Evolutionary conservation across 2,329 filamentous ascomycete species (phyloP).

Genomic region (Gnomoniopsis sp.): DNA sequence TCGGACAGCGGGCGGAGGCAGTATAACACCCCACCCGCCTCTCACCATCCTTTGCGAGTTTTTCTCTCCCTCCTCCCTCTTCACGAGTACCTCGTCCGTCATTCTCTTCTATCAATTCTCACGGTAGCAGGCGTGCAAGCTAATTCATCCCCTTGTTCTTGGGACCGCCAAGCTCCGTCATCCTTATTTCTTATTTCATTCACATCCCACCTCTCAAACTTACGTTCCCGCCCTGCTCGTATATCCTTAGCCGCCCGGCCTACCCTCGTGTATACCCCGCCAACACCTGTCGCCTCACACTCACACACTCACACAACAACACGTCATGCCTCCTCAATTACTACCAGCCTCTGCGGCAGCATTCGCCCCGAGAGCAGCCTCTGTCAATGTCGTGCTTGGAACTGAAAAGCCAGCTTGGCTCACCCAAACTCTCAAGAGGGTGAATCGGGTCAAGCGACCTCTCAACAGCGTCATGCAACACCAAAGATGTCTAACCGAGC

Average conservation of each 20-base stretch:
- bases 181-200: constrained; percentile 38
- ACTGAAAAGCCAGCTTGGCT: constrained; percentile 88
- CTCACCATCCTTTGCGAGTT: constrained; percentile 37
- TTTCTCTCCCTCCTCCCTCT: constrained; percentile 45
- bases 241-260: constrained; percentile 10
- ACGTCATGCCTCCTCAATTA: constrained; percentile 81
- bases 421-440: constrained; percentile 92
- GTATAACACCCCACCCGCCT: constrained; percentile 51
- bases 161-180: constrained; percentile 52
- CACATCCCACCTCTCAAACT: constrained; percentile 29
- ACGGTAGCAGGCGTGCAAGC: constrained; percentile 60
- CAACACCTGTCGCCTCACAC: constrained; percentile 9
- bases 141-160: constrained; percentile 48
- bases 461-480: constrained; percentile 97
- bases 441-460: constrained; percentile 94
- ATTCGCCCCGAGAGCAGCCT: constrained; percentile 85
- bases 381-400: constrained; percentile 90
- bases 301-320: background rate
- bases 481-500: constrained; percentile 92
- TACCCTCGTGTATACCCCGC: constrained; percentile 18
- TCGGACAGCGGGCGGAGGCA: constrained; percentile 20
- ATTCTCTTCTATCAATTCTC: constrained; percentile 52
- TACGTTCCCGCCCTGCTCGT: constrained; percentile 31
- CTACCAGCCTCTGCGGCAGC: constrained; percentile 93
- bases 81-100: constrained; percentile 57